Evolutionary conservation across 176 grass and related monocot species (phyloP).

Genomic region (Oryza nivara): DNA sequence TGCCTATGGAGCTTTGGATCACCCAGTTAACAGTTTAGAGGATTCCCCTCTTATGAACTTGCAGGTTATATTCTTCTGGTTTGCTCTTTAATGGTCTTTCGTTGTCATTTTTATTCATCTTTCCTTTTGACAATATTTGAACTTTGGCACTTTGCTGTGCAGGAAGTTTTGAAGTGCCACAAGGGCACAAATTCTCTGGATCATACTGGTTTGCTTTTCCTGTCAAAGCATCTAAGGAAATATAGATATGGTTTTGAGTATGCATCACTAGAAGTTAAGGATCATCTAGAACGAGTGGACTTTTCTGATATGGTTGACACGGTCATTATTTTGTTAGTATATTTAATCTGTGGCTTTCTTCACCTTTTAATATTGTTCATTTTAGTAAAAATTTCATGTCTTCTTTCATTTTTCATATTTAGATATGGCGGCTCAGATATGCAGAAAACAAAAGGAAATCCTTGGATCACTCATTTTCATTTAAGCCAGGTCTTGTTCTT

Average conservation of each 20-base stretch:
- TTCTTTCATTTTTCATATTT: conserved; percentile 41
- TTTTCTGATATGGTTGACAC: conserved; percentile 82
- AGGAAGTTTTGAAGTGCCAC: conserved; percentile 84
- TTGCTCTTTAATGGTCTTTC: conserved; percentile 8
- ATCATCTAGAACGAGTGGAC: conserved; percentile 71
- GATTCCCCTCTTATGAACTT: conserved; percentile 80
- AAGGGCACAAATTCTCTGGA: conserved; percentile 55
- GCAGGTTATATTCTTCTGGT: conserved; percentile 58
- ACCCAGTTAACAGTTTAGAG: conserved; percentile 75
- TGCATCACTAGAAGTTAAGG: conserved; percentile 76
- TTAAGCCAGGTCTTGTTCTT: conserved; percentile 64
- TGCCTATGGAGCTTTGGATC: conserved; percentile 92
- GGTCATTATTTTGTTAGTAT: conserved; percentile 77
- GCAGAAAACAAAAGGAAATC: conserved; percentile 51
- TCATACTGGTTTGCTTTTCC: conserved; percentile 65
- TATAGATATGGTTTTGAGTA: conserved; percentile 92
- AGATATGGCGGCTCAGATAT: conserved; percentile 53
- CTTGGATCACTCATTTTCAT: conserved; percentile 90
- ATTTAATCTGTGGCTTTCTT: conserved; percentile 31
- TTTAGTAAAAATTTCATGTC: conserved; percentile 26
- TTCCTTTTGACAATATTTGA: conserved; percentile 29
- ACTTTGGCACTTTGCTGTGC: conserved; percentile 34
- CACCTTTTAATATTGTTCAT: conserved; percentile 37
- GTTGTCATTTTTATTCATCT: neutral
- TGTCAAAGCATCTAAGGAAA: conserved; percentile 64